A percentile compares a stretch with the other conserved stretches of the same genome.
Evolutionary conservation across 148 eudicot species (phyloP).

Genomic region (Rhododendron henanense): DNA sequence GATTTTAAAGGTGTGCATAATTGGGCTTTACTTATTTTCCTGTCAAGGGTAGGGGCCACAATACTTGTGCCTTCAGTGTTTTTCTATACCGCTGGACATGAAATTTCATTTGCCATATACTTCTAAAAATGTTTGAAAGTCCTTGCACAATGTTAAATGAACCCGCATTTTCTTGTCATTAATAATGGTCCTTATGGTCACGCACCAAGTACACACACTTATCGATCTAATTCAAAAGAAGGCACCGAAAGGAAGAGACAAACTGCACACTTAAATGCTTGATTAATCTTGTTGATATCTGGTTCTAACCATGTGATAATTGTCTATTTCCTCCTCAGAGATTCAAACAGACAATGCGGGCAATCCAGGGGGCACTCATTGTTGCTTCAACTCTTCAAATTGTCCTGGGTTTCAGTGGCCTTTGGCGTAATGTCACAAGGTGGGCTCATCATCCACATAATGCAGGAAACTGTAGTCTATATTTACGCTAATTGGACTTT

Average conservation of each 20-base stretch:
- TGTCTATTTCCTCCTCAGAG: conserved; percentile 38
- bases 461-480: background rate
- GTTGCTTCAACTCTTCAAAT: conserved; percentile 94
- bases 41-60: background rate
- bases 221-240: background rate
- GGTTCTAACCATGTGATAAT: background rate
- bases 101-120: background rate
- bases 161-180: background rate
- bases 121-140: background rate
- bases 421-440: conserved; percentile 96
- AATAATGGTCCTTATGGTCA: background rate
- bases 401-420: conserved; percentile 96
- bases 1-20: background rate
- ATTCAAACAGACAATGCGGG: conserved; percentile 79
- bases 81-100: background rate
- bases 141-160: background rate
- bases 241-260: conserved; percentile 13
- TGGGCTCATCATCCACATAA: conserved; percentile 18
- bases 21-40: background rate
- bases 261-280: background rate
- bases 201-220: background rate
- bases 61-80: background rate
- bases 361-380: conserved; percentile 90
- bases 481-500: background rate
- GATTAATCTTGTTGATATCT: background rate